Evolutionary conservation across 2,329 filamentous ascomycete genomes (phyloP).

Genomic region (Stachybotrys elegans): DNA sequence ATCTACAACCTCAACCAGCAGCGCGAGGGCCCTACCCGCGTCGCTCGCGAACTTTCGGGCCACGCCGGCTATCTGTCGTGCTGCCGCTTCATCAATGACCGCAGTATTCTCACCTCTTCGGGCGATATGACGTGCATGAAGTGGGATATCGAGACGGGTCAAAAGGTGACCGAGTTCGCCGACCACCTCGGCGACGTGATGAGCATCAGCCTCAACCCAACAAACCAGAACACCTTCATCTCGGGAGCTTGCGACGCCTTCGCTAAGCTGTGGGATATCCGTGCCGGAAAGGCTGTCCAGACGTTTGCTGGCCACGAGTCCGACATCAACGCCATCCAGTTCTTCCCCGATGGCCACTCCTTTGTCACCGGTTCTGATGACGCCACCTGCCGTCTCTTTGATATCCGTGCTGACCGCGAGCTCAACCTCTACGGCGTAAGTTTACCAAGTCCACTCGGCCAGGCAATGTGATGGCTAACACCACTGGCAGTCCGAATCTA

Average conservation of each 20-base stretch:
- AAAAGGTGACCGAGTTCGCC: conserved; percentile 95
- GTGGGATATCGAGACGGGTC: conserved; percentile 98
- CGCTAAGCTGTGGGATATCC: conserved; percentile 98
- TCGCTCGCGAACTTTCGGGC: conserved; percentile 90
- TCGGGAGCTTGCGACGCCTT: conserved; percentile 99
- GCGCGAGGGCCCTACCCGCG: conserved; percentile 92
- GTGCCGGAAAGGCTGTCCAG: conserved; percentile 95
- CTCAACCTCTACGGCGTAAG: conserved; percentile 64
- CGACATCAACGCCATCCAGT: conserved; percentile 99
- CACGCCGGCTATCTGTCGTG: conserved; percentile 97
- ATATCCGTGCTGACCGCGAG: conserved; percentile 89
- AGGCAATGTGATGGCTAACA: conserved; percentile 8
- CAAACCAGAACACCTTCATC: conserved; percentile 98
- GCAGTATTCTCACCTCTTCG: conserved; percentile 94
- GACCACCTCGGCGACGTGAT: conserved; percentile 98
- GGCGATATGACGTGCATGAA: conserved; percentile 99
- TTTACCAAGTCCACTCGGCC: conserved; percentile 16
- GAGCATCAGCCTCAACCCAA: conserved; percentile 99
- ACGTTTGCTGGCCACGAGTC: conserved; percentile 98
- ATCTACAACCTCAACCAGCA: conserved; percentile 97
- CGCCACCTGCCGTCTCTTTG: conserved; percentile 93
- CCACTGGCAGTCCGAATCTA: conserved; percentile 75
- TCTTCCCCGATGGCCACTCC: conserved; percentile 97
- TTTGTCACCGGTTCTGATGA: conserved; percentile 98
- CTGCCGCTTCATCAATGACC: conserved; percentile 98